Evolutionary conservation across 306 rosid species (phyloP).

Genomic region (Oemleria cerasiformis): DNA sequence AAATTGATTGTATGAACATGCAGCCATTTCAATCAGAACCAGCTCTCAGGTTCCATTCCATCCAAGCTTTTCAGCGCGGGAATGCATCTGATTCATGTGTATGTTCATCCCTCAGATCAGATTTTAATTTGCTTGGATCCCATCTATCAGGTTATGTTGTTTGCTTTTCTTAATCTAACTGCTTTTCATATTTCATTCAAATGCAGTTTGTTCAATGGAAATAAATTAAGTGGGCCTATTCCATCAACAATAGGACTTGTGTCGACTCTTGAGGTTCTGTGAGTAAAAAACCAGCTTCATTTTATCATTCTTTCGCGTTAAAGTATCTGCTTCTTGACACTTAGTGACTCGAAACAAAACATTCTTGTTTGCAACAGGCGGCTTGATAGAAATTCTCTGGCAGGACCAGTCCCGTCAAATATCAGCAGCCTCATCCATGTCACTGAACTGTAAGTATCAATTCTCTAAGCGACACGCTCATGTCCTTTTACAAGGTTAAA

Average conservation of each 20-base stretch:
- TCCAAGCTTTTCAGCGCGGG: constrained; percentile 58
- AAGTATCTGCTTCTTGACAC: constrained; percentile 13
- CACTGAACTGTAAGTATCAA: constrained; percentile 69
- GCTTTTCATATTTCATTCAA: constrained; percentile 2
- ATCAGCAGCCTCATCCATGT: constrained; percentile 60
- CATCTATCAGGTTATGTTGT: neutral
- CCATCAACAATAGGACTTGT: constrained; percentile 76
- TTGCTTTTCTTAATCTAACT: constrained; percentile 13
- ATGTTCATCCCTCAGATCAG: constrained; percentile 30
- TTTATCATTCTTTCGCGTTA: constrained; percentile 1
- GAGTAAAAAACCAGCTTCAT: constrained; percentile 43
- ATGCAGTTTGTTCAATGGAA: constrained; percentile 79
- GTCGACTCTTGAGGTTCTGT: constrained; percentile 90
- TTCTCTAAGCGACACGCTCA: constrained; percentile 3
- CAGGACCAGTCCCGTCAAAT: constrained; percentile 64
- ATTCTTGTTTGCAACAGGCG: constrained; percentile 59
- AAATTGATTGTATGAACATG: constrained; percentile 23
- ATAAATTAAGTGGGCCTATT: constrained; percentile 51
- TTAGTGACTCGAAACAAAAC: neutral
- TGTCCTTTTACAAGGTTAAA: constrained; percentile 2
- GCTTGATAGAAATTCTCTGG: constrained; percentile 77
- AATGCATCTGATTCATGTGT: constrained; percentile 85
- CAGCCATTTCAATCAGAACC: constrained; percentile 97
- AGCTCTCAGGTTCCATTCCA: constrained; percentile 77
- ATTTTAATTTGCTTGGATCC: neutral